Evolutionary conservation across 1,284 basidiomycete species (phyloP).

Genomic region (Apiotrichum montevideense): DNA sequence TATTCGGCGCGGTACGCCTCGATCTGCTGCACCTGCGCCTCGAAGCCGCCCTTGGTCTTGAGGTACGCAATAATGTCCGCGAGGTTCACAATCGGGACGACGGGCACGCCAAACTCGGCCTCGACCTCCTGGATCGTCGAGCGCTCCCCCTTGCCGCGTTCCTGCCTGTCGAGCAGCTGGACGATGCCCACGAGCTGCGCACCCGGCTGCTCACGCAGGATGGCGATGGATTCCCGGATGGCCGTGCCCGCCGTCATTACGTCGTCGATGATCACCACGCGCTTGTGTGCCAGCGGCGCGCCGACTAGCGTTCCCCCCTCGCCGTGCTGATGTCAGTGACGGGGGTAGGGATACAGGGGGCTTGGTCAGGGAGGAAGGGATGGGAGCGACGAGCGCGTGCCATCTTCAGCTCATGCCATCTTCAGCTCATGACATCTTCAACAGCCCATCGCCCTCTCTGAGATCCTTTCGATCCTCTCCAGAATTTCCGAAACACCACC

Average conservation of each 20-base stretch:
- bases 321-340: conserved; percentile 56
- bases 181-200: conserved; percentile 86
- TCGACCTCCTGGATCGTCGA: conserved; percentile 85
- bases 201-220: conserved; percentile 58
- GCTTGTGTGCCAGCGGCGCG: conserved; percentile 69
- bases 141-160: conserved; percentile 60
- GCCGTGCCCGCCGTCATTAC: conserved; percentile 97
- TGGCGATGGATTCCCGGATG: conserved; percentile 70
- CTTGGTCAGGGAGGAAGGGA: not conserved
- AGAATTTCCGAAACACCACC: too few relatives aligned
- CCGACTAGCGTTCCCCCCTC: conserved; percentile 95
- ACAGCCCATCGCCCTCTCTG: too few relatives aligned
- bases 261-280: conserved; percentile 88
- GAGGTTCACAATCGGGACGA: conserved; percentile 73
- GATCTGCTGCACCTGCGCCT: conserved; percentile 68
- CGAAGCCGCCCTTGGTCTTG: conserved; percentile 57
- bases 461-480: too few relatives aligned
- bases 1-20: conserved; percentile 72
- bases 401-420: too few relatives aligned
- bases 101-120: conserved; percentile 59
- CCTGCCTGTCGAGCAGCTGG: conserved; percentile 83
- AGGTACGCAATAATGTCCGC: conserved; percentile 80
- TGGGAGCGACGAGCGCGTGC: too few relatives aligned
- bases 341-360: not conserved
- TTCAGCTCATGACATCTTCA: too few relatives aligned